A percentile compares a stretch with the other conserved stretches of the same genome.
Evolutionary conservation across 2,329 filamentous ascomycete species (phyloP).

Genomic region (Curvularia sp.): DNA sequence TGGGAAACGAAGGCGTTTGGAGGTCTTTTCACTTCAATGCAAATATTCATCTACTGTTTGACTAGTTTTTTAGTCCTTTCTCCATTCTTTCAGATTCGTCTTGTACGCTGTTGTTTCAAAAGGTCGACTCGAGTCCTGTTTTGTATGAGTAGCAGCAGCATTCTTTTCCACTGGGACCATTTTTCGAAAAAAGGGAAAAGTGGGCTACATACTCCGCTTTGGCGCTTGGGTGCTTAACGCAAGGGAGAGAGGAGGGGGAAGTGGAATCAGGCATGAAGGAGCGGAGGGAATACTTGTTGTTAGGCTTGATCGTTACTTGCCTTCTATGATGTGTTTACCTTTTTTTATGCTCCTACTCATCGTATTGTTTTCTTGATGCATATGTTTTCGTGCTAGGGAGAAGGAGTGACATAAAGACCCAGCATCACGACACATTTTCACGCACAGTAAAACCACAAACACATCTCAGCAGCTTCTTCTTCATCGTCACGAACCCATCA

Average conservation of each 20-base stretch:
- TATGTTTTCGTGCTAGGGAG: background rate
- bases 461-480: background rate
- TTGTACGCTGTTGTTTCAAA: background rate
- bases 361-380: background rate
- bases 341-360: background rate
- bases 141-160: constrained; percentile 1
- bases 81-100: background rate
- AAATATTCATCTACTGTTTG: background rate
- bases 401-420: background rate
- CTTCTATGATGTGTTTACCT: background rate
- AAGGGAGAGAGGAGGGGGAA: background rate
- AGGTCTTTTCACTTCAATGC: background rate
- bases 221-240: background rate
- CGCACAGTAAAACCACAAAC: background rate
- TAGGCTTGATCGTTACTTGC: background rate
- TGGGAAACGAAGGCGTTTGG: background rate
- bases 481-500: background rate
- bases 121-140: background rate
- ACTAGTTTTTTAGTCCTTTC: background rate
- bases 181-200: background rate
- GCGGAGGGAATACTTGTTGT: background rate
- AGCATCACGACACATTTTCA: background rate
- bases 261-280: no score
- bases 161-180: background rate
- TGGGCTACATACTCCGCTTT: background rate